phyloP scores from a whole-genome alignment of 164 flowering plant species.

The Tinospora cordifolia region DNA sequence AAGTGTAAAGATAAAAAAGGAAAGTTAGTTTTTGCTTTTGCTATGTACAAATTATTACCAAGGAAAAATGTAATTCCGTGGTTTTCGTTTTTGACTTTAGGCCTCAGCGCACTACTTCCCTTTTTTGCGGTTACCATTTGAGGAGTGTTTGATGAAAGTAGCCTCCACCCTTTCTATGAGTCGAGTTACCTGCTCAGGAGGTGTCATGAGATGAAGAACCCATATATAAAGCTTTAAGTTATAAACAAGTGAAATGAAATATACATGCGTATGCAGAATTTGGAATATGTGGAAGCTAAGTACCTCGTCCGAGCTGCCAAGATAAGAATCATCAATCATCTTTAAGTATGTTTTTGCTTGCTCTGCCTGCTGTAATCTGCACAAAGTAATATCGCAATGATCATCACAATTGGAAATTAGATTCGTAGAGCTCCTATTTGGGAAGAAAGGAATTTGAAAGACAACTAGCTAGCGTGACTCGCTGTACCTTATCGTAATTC shows the following conservation, averaged over 20 bases:
- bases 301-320: constrained; percentile 52
- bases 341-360: constrained; percentile 46
- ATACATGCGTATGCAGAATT: too few relatives aligned
- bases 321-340: constrained; percentile 50
- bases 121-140: constrained; percentile 47
- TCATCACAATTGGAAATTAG: not conserved
- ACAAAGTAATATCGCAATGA: not conserved
- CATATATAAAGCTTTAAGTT: not conserved
- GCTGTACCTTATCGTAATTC: constrained; percentile 94
- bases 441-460: not conserved
- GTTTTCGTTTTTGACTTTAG: constrained; percentile 36
- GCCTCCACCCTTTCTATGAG: constrained; percentile 58
- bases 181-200: constrained; percentile 31
- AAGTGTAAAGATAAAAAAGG: too few relatives aligned
- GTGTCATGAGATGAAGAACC: not conserved
- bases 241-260: too few relatives aligned
- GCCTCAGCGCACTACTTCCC: constrained; percentile 50
- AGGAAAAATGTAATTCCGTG: constrained; percentile 41
- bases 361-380: constrained; percentile 47
- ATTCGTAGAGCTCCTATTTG: not conserved
- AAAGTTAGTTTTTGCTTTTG: too few relatives aligned
- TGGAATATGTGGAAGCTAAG: too few relatives aligned
- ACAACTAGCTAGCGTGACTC: constrained; percentile 7
- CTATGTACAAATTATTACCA: constrained; percentile 25
- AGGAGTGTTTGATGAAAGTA: constrained; percentile 58